Percentiles rank a stretch among this genome's conserved stretches.
Evolutionary conservation across 768 basidiomycete species (phyloP).

Genomic region (Suillus placidus): DNA sequence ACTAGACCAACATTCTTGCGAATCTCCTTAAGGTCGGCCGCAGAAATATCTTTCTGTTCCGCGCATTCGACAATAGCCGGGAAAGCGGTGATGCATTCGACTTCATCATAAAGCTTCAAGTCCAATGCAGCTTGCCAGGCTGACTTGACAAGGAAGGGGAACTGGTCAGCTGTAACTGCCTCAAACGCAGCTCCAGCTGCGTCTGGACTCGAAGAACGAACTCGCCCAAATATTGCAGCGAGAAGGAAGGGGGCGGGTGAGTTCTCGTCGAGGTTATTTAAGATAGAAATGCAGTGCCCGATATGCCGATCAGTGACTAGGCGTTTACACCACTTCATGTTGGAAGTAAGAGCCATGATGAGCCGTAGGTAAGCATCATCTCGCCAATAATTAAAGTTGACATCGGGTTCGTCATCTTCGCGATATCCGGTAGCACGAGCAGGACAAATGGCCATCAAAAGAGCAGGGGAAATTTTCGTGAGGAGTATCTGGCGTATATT

Average conservation of each 20-base stretch:
- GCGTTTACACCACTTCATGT: neutral
- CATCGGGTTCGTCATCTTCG: neutral
- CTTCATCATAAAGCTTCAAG: neutral
- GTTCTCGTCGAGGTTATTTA: neutral
- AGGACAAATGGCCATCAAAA: neutral
- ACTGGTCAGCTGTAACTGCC: neutral
- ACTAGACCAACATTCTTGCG: neutral
- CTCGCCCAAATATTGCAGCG: slow-evolving; percentile 2
- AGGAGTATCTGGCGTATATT: neutral
- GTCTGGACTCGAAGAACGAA: neutral
- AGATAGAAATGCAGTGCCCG: neutral
- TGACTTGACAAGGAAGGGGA: neutral
- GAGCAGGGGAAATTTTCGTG: neutral
- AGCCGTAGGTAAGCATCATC: slow-evolving; percentile 1
- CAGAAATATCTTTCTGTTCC: no score
- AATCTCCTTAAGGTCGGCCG: neutral
- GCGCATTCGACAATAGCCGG: neutral
- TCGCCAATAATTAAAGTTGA: slow-evolving; percentile 1
- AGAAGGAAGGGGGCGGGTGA: neutral
- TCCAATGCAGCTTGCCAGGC: neutral
- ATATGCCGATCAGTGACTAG: slow-evolving; percentile 1
- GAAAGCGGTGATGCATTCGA: neutral
- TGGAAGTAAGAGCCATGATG: neutral
- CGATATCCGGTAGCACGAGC: neutral
- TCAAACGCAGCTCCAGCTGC: no score